Conservation (phyloP, 2,329 filamentous ascomycete species). For the Colletotrichum falcatum region DNA sequence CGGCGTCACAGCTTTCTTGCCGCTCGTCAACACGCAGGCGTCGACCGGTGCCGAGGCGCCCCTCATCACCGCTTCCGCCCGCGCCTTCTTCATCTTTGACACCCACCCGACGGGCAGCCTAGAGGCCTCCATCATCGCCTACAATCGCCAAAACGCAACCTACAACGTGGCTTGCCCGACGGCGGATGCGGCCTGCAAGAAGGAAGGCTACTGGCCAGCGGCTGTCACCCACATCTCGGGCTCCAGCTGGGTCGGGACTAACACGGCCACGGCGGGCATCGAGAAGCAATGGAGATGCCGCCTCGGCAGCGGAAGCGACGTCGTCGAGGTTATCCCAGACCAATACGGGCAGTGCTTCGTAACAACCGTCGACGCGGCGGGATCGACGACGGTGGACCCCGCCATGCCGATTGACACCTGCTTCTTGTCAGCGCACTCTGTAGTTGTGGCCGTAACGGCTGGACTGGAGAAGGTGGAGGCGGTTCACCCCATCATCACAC, state of each 20-base stretch:
- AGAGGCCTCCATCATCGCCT: conserved; percentile 31
- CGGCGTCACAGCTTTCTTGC: conserved; percentile 4
- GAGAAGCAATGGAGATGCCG: conserved; percentile 27
- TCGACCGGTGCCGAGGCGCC: background rate
- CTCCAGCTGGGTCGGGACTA: conserved; percentile 26
- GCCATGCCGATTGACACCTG: conserved; percentile 17
- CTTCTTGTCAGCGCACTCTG: conserved; percentile 25
- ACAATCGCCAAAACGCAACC: conserved; percentile 5
- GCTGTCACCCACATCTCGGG: conserved; percentile 16
- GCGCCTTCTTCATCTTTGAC: conserved; percentile 31
- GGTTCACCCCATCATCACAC: conserved; percentile 12
- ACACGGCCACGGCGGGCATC: conserved; percentile 29
- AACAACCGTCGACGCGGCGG: conserved; percentile 11
- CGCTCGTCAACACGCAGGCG: conserved; percentile 3
- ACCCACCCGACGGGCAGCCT: conserved; percentile 25
- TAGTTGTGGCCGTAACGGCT: conserved; percentile 29
- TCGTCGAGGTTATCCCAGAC: background rate
- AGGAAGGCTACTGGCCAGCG: conserved; percentile 31
- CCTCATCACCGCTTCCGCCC: conserved; percentile 18
- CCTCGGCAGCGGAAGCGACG: conserved; percentile 8
- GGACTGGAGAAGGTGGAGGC: conserved; percentile 24
- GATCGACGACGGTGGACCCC: background rate
- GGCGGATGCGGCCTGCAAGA: conserved; percentile 16
- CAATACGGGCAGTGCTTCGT: conserved; percentile 28
- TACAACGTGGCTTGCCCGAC: conserved; percentile 25